These are phyloP conservation scores for Moesziomyces antarcticus DNA, from an alignment of 1,284 basidiomycete species.

Conservation along the genomic window DNA sequence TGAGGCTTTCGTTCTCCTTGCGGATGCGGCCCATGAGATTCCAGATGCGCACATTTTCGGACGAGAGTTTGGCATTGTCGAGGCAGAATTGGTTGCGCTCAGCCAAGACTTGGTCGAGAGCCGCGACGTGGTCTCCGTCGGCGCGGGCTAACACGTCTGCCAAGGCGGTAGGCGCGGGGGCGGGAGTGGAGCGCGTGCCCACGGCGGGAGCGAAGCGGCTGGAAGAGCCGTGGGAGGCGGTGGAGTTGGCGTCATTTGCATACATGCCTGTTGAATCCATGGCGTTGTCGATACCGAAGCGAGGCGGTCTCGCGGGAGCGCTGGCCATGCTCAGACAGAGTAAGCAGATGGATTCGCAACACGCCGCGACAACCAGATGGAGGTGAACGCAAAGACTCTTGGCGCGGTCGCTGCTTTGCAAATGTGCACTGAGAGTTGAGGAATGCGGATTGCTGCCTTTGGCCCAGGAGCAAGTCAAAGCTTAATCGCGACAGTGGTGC, in stretches of 20 bases:
- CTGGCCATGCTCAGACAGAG: constrained; percentile 23
- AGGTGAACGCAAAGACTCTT: too few species aligned
- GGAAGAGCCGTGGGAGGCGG: constrained; percentile 41
- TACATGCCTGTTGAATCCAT: constrained; percentile 17
- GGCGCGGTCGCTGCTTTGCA: not conserved
- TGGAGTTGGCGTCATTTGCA: constrained; percentile 28
- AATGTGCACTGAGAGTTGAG: not conserved
- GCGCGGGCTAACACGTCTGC: constrained; percentile 52
- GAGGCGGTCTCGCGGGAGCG: constrained; percentile 35
- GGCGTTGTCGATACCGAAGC: constrained; percentile 33
- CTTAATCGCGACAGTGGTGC: not conserved
- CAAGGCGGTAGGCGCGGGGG: constrained; percentile 48
- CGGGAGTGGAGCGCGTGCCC: constrained; percentile 36
- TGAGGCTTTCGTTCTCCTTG: constrained; percentile 61
- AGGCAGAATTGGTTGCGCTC: constrained; percentile 58
- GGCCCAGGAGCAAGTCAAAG: not conserved
- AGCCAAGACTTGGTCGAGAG: constrained; percentile 58
- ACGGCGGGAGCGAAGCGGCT: constrained; percentile 28
- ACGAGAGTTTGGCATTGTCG: constrained; percentile 56
- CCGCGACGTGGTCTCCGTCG: constrained; percentile 39
- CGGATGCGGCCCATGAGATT: constrained; percentile 60
- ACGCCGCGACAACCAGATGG: too few species aligned
- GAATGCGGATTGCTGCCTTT: not conserved
- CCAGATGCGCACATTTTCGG: constrained; percentile 64
- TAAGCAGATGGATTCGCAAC: not conserved